Evolutionary conservation across 345 rosid genomes (phyloP).

Genomic region (Bretschneidera sinensis): DNA sequence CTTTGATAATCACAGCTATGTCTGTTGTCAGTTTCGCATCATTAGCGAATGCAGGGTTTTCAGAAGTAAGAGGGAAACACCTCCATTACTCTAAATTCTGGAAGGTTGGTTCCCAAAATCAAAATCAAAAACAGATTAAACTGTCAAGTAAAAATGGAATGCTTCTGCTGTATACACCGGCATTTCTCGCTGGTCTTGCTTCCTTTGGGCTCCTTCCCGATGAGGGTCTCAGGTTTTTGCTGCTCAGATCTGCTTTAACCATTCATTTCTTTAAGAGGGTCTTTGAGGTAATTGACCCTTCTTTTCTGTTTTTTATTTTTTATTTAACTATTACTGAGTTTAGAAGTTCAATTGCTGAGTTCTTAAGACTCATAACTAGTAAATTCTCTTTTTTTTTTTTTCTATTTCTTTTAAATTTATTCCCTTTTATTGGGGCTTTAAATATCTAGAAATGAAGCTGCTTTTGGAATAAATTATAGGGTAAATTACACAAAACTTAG

Average conservation of each 20-base stretch:
- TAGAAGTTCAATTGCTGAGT: not conserved
- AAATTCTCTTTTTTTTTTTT: too few relatives aligned
- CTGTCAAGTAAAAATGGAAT: conserved; percentile 56
- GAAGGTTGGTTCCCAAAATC: conserved; percentile 2
- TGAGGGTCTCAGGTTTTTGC: conserved; percentile 39
- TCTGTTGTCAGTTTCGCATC: conserved; percentile 27
- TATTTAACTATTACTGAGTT: not conserved
- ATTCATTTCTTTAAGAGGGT: conserved; percentile 72
- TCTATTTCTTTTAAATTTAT: not conserved
- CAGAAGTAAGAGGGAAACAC: conserved; percentile 46
- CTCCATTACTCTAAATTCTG: conserved; percentile 59
- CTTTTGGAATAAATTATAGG: not conserved
- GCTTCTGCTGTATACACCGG: conserved; percentile 52
- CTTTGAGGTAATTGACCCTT: conserved; percentile 32
- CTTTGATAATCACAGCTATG: conserved; percentile 30
- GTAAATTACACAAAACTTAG: too few relatives aligned
- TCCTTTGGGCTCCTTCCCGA: conserved; percentile 46
- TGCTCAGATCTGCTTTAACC: conserved; percentile 46
- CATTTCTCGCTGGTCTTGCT: conserved; percentile 45
- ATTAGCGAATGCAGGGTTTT: conserved; percentile 29
- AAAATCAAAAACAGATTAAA: not conserved
- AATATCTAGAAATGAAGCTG: not conserved
- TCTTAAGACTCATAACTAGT: not conserved
- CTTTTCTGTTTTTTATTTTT: not conserved
- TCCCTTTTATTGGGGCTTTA: not conserved